phyloP scores from a whole-genome alignment of 345 rosid species.

The Ceriops tagal region DNA sequence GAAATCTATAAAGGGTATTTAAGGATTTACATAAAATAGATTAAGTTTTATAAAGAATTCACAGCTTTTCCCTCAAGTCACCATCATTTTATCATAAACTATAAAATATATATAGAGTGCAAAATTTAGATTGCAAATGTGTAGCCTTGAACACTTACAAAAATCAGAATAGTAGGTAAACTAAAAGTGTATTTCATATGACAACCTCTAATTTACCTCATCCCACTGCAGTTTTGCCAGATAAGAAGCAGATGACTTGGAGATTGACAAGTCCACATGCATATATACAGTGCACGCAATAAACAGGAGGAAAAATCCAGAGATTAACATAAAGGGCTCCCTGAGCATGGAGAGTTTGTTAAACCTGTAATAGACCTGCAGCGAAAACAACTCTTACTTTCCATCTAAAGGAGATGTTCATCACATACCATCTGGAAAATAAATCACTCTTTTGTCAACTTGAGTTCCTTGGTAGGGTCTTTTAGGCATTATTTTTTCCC shows the following conservation, averaged over 20 bases:
- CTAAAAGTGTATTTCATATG: neutral
- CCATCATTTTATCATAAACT: too few relatives aligned
- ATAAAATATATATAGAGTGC: neutral
- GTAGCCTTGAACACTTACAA: neutral
- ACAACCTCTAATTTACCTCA: slow-evolving; percentile 49
- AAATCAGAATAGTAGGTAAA: neutral
- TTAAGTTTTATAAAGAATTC: too few relatives aligned
- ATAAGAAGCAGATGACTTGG: slow-evolving; percentile 87
- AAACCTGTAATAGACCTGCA: slow-evolving; percentile 88
- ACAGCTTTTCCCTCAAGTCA: too few relatives aligned
- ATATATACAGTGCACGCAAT: slow-evolving; percentile 64
- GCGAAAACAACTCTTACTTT: slow-evolving; percentile 1
- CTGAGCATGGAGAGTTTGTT: slow-evolving; percentile 67
- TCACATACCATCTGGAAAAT: too few relatives aligned
- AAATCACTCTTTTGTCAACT: too few relatives aligned
- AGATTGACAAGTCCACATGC: slow-evolving; percentile 83
- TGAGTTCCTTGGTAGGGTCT: too few relatives aligned
- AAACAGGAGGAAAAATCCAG: slow-evolving; percentile 72
- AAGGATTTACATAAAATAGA: too few relatives aligned
- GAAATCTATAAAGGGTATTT: too few relatives aligned
- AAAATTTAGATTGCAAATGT: neutral
- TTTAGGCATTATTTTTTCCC: too few relatives aligned
- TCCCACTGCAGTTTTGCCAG: slow-evolving; percentile 96
- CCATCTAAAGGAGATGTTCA: neutral
- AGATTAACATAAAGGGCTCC: slow-evolving; percentile 87